phyloP scores from a whole-genome alignment of 2,329 filamentous ascomycete species.

The Fusarium phyllophilum region DNA sequence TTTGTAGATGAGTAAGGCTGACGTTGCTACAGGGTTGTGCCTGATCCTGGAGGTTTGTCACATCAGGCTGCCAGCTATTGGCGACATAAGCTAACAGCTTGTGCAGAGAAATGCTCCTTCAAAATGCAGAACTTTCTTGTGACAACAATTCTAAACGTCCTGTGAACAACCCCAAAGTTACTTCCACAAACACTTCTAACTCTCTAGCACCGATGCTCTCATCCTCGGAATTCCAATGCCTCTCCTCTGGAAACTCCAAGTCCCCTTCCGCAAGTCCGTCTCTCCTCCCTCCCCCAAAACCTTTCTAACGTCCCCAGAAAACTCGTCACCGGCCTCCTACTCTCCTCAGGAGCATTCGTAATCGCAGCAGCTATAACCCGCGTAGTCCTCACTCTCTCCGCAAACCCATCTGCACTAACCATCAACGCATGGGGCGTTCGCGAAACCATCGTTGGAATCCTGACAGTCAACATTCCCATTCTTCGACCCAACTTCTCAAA shows the following conservation, averaged over 20 bases:
- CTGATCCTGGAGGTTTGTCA: constrained; percentile 28
- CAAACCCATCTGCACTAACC: constrained; percentile 36
- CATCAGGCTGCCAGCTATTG: rapidly evolving
- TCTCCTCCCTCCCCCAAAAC: rapidly evolving
- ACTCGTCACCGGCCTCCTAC: constrained; percentile 40
- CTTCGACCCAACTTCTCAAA: constrained; percentile 24
- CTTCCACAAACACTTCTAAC: not conserved
- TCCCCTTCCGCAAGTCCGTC: constrained; percentile 34
- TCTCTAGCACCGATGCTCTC: constrained; percentile 19
- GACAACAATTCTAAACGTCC: constrained; percentile 35
- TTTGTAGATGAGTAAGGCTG: rapidly evolving
- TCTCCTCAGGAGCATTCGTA: constrained; percentile 43
- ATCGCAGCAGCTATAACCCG: constrained; percentile 42
- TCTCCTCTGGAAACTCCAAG: constrained; percentile 37
- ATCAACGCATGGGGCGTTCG: constrained; percentile 44
- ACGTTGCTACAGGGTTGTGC: not conserved
- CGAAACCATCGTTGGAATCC: constrained; percentile 51
- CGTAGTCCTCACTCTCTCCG: constrained; percentile 33
- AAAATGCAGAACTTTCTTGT: constrained; percentile 36
- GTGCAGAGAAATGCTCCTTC: constrained; percentile 23
- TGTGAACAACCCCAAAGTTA: not conserved
- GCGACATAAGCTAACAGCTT: not conserved
- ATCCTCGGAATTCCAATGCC: constrained; percentile 36
- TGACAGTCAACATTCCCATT: constrained; percentile 48
- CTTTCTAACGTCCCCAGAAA: constrained; percentile 21